phyloP scores from a whole-genome alignment of 1,139 yeast species.

The Candida sp. region DNA sequence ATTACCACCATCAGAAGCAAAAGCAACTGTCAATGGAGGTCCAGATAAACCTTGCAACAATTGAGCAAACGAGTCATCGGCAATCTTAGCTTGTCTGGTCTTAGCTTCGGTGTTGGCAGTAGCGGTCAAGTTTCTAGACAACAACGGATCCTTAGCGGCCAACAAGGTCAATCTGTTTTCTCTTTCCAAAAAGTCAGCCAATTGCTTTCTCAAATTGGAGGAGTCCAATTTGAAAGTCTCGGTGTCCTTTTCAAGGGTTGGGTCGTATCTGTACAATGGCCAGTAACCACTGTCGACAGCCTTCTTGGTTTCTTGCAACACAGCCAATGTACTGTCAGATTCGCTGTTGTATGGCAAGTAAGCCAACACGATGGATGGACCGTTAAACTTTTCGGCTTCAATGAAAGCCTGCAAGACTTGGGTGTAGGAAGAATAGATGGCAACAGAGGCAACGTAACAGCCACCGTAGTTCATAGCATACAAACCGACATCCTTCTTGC shows the following conservation, averaged over 20 bases:
- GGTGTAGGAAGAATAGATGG: constrained; percentile 91
- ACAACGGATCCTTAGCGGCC: constrained; percentile 70
- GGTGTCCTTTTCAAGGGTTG: constrained; percentile 49
- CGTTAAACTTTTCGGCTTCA: constrained; percentile 87
- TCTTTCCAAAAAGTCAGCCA: constrained; percentile 82
- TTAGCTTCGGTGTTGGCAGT: constrained; percentile 65
- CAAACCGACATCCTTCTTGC: constrained; percentile 93
- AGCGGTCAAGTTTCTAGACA: constrained; percentile 73
- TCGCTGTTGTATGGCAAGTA: constrained; percentile 81
- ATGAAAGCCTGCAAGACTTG: constrained; percentile 88
- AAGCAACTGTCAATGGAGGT: constrained; percentile 89
- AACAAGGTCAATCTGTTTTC: constrained; percentile 86
- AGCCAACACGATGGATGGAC: constrained; percentile 92
- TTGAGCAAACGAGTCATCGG: constrained; percentile 78
- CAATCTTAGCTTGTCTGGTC: constrained; percentile 64
- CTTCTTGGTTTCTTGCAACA: constrained; percentile 83
- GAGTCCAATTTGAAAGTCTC: constrained; percentile 83
- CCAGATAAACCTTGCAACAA: constrained; percentile 89
- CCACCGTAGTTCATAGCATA: constrained; percentile 96
- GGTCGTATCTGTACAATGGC: constrained; percentile 93
- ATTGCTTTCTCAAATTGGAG: constrained; percentile 75
- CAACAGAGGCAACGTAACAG: constrained; percentile 93
- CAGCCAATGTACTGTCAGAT: constrained; percentile 69
- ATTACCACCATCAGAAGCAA: constrained; percentile 96
- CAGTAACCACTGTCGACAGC: constrained; percentile 96